Evolutionary conservation across 225 moss, liverwort and hornwort genomes (phyloP).

Genomic region (Lunularia cruciata): DNA sequence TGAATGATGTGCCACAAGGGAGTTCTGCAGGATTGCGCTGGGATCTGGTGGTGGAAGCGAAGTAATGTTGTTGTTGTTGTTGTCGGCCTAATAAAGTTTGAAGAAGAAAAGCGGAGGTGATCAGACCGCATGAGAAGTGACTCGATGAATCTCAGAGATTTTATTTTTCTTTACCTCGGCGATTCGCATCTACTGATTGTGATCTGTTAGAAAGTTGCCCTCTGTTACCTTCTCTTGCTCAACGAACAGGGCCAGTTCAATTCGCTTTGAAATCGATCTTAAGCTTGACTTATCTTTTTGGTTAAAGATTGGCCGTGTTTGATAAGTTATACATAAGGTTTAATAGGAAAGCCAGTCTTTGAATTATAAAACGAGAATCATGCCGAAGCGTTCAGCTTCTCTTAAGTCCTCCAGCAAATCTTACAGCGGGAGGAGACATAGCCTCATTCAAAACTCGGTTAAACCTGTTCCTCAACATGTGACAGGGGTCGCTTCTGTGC

Average conservation of each 20-base stretch:
- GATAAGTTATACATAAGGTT: background rate
- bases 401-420: conserved; percentile 20
- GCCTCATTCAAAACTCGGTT: conserved; percentile 9
- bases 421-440: conserved; percentile 12
- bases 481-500: background rate
- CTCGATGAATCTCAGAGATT: conserved; percentile 17
- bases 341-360: background rate
- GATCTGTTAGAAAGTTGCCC: conserved; percentile 7
- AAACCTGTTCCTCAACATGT: conserved; percentile 10
- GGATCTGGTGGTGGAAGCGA: conserved; percentile 5
- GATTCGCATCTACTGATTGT: conserved; percentile 9
- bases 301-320: background rate
- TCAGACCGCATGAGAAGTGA: background rate
- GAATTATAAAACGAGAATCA: conserved; percentile 4
- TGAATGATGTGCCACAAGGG: background rate
- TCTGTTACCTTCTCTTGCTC: background rate
- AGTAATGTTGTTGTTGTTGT: background rate
- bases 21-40: background rate
- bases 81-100: too few relatives aligned
- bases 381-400: conserved; percentile 16
- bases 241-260: background rate
- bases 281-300: background rate
- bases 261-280: conserved; percentile 1
- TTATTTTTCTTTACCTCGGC: conserved; percentile 11
- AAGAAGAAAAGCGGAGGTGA: background rate